Percentiles rank a stretch among this genome's conserved stretches.
Evolutionary conservation across 345 rosid species (phyloP).

Genomic region (Salix viminalis): DNA sequence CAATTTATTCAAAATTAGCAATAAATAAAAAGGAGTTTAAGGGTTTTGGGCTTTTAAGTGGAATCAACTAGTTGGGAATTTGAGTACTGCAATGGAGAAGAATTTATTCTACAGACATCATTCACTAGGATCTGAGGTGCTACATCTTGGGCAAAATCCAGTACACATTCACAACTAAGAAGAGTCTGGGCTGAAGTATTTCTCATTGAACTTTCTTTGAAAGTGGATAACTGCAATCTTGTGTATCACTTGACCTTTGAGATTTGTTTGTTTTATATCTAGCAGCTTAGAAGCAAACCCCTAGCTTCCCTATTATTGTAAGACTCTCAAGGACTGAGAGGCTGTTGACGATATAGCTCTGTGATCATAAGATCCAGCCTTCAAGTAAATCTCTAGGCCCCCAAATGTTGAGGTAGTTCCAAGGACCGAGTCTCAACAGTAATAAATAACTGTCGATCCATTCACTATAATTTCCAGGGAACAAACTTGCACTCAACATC

Average conservation of each 20-base stretch:
- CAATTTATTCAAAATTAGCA: background rate
- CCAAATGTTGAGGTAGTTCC: background rate
- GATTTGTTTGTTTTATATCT: background rate
- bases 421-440: background rate
- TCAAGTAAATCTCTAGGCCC: background rate
- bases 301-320: background rate
- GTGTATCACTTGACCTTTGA: background rate
- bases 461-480: background rate
- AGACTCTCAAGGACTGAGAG: background rate
- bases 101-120: background rate
- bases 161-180: background rate
- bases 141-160: background rate
- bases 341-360: background rate
- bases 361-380: background rate
- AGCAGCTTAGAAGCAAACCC: background rate
- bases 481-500: background rate
- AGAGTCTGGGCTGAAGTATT: background rate
- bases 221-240: background rate
- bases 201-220: background rate
- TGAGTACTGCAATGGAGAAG: background rate
- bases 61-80: conserved; percentile 2
- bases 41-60: background rate
- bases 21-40: background rate
- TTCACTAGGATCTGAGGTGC: background rate
- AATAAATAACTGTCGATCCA: background rate